Evolutionary conservation across 176 grass and related monocot genomes (phyloP), one percentile per base, ranked within the genome.

Genomic region (Paspalum notatum): DNA sequence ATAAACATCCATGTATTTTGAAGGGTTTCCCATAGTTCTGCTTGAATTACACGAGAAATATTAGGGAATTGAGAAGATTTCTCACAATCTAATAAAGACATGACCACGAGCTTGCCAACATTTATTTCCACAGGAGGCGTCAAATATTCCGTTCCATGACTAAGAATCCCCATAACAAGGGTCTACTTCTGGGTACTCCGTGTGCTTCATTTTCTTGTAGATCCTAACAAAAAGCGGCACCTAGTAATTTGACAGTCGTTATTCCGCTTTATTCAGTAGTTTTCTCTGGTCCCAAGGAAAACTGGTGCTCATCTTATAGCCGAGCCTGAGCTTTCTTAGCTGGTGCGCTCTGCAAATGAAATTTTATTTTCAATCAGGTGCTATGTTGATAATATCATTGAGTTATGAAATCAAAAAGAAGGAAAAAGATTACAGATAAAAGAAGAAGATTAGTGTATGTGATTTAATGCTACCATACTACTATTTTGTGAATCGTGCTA

Each of bases 291-390:
- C 53, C 69, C 45, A 79, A 40, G 43, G 45, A 78, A 75, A 59
- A 8, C 52, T 45, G 39, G 53, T 1, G 9, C 51, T 7, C 71
- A 37, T 67, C 51, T 73, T 92, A 96, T 53, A 96, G 81, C 42
- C 93, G 83, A 76, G 90, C 82, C 72, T 90, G 90, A 47, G 48
- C 76, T 61, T 86, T 75, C 59, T 87, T 96, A 21, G 44, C 80
- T 1, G 79, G 90, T 51, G 90, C 85, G 47, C 93, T 93, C 93
- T 96, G 90, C 85, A 86, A 75, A 81, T 53, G 18, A 74, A 63
- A 79, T 2, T 68, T 70, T 48, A 57, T 54, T 55, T 76, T 25
- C 8, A 68, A 42, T 85, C 41, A 83, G 65, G 37, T 67, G 47
- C 50, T 52, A 80, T 5, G 7, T 20, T 12, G 24, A 61, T 47